phyloP scores from a whole-genome alignment of 768 basidiomycete genomes.

The Termitomyces sp. region DNA sequence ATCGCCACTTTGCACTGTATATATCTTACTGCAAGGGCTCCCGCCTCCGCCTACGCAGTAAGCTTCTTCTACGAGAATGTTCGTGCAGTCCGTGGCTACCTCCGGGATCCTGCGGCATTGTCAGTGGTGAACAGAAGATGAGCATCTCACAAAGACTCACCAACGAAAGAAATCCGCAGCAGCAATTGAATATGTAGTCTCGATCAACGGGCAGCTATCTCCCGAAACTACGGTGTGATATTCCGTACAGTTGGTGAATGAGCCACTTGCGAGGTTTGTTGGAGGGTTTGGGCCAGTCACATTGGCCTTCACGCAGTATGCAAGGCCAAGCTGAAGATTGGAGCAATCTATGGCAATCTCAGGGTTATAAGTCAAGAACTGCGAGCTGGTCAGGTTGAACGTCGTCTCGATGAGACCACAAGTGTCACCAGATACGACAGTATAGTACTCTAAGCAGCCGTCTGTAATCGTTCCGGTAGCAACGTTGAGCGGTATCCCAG shows the following conservation, averaged over 20 bases:
- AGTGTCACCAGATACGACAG: not conserved
- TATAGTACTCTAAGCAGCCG: not conserved
- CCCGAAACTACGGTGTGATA: not conserved
- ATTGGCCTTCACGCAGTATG: not conserved
- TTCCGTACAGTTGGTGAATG: not conserved
- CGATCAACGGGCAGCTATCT: slow-evolving; percentile 1
- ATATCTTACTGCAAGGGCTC: slow-evolving; percentile 5
- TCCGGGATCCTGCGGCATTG: not conserved
- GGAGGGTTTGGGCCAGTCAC: not conserved
- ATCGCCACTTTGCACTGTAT: not conserved
- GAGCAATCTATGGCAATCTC: not conserved
- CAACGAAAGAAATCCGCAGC: not conserved
- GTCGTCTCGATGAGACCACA: not conserved
- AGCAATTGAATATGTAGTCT: not conserved
- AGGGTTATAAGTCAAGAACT: not conserved
- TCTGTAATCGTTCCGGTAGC: not conserved
- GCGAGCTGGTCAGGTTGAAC: not conserved
- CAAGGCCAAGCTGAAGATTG: not conserved
- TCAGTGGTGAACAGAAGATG: not conserved
- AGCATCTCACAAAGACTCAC: not conserved
- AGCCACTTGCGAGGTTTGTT: not conserved
- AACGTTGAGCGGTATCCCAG: not conserved
- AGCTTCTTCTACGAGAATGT: not conserved
- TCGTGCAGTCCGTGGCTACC: not conserved
- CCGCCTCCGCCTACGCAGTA: slow-evolving; percentile 4